Evolutionary conservation across 2,329 filamentous ascomycete species (phyloP), one percentile per base, ranked within the genome.

Genomic region (Penicillium oxalicum): DNA sequence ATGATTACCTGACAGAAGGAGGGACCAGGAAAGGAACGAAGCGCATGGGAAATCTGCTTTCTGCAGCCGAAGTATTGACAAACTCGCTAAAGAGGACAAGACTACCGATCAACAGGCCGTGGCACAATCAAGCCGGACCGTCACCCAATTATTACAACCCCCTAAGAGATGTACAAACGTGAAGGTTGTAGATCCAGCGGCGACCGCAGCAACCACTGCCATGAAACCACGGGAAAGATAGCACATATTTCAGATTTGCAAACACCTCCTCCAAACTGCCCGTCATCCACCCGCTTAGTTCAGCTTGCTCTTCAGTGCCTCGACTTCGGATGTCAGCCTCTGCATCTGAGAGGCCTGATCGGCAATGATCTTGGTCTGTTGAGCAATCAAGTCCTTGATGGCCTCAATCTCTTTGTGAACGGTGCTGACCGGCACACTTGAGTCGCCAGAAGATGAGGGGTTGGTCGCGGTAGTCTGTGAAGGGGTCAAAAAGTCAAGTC

Each of bases 291-390:
- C 36, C 7, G 33, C 44, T 63, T 24, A 70, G 49, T 79, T 80
- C 50, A 91, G 77, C 68, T 83, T 86, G 70, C 82, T 82, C 79
- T 94, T 95, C 59, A 96, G 76, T 12, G 80, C 78, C 64, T 93
- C 88, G 11, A 95, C 84, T 68, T 94, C 88, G 28, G 74, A 70
- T 2, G 86, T 80, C 41, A 95, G 72, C 27, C 77, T 75, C 43
- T 77, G 77, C 59, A 94, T 89, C 67, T 90, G 84, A 63, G 87
- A 79, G 43, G 80, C 86, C 71, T 95, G 87, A n/a, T 80, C 76
- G 53, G 76, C 81, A 63, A 95, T 87, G 56, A 89, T 82, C 73
- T 81, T 82, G 47, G 81, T 88, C 71, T 95, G 90, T 55, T 80
- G 78, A 66, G 88, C 82, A 32, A 96, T 76, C 59, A 93, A 73